These are phyloP conservation scores for Epichloe sibirici DNA, from an alignment of 2,329 filamentous ascomycete species.

Conservation along the genomic window DNA sequence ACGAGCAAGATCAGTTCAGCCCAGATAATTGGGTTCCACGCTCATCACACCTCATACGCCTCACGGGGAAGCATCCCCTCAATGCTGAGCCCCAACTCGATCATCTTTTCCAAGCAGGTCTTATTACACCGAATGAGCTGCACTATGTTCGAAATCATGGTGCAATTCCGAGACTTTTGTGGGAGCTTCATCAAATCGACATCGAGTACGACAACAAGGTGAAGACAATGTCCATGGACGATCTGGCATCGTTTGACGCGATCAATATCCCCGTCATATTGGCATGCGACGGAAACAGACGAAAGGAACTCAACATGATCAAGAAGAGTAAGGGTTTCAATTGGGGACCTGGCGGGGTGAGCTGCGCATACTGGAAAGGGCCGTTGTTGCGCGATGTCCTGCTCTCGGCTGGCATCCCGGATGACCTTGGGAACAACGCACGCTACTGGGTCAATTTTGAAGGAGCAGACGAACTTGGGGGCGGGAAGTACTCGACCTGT, in stretches of 20 bases:
- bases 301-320: slow-evolving; percentile 40
- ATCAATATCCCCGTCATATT: slow-evolving; percentile 36
- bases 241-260: slow-evolving; percentile 28
- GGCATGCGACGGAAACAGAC: slow-evolving; percentile 36
- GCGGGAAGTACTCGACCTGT: slow-evolving; percentile 35
- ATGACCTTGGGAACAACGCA: slow-evolving; percentile 2
- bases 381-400: slow-evolving; percentile 30
- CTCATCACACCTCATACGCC: slow-evolving; percentile 30
- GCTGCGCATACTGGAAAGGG: slow-evolving; percentile 40
- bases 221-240: slow-evolving; percentile 28
- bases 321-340: slow-evolving; percentile 35
- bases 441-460: slow-evolving; percentile 34
- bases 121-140: slow-evolving; percentile 37
- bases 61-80: slow-evolving; percentile 40
- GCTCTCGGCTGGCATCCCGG: slow-evolving; percentile 27
- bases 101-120: slow-evolving; percentile 30
- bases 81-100: slow-evolving; percentile 34
- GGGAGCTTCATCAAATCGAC: slow-evolving; percentile 36
- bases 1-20: slow-evolving; percentile 31
- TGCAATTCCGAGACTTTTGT: slow-evolving; percentile 34
- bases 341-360: slow-evolving; percentile 31
- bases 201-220: slow-evolving; percentile 26
- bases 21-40: slow-evolving; percentile 43
- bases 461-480: slow-evolving; percentile 32
- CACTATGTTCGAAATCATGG: slow-evolving; percentile 43